Percentiles rank a stretch among this genome's conserved stretches.
These are phyloP conservation scores for Termitomyces sp. DNA, from an alignment of 1,284 basidiomycete species.

Conservation along the genomic window DNA sequence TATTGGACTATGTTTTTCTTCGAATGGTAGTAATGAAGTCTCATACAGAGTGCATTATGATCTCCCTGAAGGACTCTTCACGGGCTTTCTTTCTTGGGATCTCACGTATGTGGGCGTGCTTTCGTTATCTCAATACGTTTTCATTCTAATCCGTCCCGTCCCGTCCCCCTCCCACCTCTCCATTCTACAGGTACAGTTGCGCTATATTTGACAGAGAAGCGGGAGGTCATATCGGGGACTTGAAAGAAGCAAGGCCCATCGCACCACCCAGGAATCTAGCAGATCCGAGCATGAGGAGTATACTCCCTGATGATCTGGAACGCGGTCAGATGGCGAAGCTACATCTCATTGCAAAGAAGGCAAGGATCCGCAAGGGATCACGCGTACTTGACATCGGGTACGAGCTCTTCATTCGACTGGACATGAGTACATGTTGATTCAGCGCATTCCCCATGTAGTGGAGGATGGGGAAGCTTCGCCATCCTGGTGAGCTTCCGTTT, in stretches of 20 bases:
- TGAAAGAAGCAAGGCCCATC: conserved; percentile 72
- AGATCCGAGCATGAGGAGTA: conserved; percentile 24
- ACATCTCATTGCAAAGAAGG: conserved; percentile 52
- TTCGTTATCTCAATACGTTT: not conserved
- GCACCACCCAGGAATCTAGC: conserved; percentile 49
- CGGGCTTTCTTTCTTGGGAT: conserved; percentile 10
- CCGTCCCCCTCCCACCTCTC: not conserved
- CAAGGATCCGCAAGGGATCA: conserved; percentile 54
- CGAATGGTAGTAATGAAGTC: not conserved
- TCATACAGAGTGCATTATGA: conserved; percentile 7
- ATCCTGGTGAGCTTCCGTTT: conserved; percentile 49
- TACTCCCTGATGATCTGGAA: conserved; percentile 49
- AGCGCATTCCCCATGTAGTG: not conserved
- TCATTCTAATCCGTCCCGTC: too few relatives aligned
- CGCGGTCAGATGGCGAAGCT: conserved; percentile 64
- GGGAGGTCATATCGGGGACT: conserved; percentile 57
- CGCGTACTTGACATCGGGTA: conserved; percentile 72
- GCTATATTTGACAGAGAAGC: conserved; percentile 29
- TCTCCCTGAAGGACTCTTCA: conserved; percentile 2
- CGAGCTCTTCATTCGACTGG: not conserved
- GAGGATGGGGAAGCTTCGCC: conserved; percentile 69
- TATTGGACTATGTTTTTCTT: too few relatives aligned
- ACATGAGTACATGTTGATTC: not conserved
- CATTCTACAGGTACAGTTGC: conserved; percentile 44
- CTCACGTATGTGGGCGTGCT: conserved; percentile 2